Evolutionary conservation across 1,139 yeast species (phyloP).

Genomic region (Yamadazyma atlantica): DNA sequence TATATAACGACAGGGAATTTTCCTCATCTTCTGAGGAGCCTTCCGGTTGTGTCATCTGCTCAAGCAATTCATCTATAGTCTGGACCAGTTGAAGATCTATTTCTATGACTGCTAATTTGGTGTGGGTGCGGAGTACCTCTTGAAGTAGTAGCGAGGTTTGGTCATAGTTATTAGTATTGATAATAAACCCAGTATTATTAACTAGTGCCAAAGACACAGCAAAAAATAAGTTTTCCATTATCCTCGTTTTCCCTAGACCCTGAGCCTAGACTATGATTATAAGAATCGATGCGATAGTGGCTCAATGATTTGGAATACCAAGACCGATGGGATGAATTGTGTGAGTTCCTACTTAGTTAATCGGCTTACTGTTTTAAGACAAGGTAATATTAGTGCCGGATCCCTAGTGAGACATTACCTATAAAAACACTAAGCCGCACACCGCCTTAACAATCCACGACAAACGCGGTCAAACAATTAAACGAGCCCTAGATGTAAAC

Average conservation of each 20-base stretch:
- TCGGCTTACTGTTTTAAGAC: neutral
- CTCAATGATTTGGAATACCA: too few relatives aligned
- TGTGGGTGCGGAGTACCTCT: neutral
- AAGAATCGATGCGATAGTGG: too few relatives aligned
- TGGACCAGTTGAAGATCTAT: neutral
- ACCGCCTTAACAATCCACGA: neutral
- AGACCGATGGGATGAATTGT: neutral
- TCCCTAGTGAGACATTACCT: neutral
- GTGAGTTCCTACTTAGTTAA: neutral
- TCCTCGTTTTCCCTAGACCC: neutral
- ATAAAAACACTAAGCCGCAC: neutral
- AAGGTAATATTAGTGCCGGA: too few relatives aligned
- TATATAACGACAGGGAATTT: constrained; percentile 1
- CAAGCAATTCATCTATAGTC: constrained; percentile 3
- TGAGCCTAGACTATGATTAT: too few relatives aligned
- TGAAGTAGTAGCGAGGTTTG: neutral
- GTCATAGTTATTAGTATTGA: constrained; percentile 17
- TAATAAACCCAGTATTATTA: constrained; percentile 22
- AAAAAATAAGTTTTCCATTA: constrained; percentile 8
- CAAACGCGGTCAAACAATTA: neutral
- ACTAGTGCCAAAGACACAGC: constrained; percentile 28
- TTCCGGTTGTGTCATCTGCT: too few relatives aligned
- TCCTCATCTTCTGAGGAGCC: neutral
- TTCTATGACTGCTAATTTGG: neutral
- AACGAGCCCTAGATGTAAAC: constrained; percentile 5